These are phyloP conservation scores for Cavenderia fasciculata DNA, from an alignment of 78 protist genomes.

Conservation along the genomic window DNA sequence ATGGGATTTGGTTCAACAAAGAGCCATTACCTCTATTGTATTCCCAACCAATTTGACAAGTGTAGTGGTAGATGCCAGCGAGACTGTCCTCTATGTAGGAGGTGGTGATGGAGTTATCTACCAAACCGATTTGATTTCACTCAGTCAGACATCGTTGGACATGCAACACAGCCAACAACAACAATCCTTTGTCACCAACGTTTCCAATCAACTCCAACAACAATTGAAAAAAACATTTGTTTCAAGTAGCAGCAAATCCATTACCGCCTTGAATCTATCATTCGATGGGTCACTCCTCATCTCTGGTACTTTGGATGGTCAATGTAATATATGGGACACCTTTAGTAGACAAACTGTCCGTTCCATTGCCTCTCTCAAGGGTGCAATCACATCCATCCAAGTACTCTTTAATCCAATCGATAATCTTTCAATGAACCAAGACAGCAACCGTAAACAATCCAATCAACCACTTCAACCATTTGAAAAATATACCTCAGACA, in stretches of 20 bases:
- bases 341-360: constrained; percentile 52
- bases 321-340: constrained; percentile 70
- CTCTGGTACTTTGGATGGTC: constrained; percentile 70
- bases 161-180: background rate
- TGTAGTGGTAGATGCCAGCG: constrained; percentile 34
- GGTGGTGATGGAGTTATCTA: constrained; percentile 68
- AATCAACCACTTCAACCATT: constrained; percentile 52
- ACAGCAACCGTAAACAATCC: background rate
- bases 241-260: constrained; percentile 43
- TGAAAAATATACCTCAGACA: constrained; percentile 30
- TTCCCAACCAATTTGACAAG: constrained; percentile 72
- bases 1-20: constrained; percentile 63
- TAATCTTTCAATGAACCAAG: constrained; percentile 4
- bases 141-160: background rate
- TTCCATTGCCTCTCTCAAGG: constrained; percentile 27
- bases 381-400: constrained; percentile 11
- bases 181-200: background rate
- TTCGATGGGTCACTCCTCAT: constrained; percentile 69
- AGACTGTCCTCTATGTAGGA: constrained; percentile 69
- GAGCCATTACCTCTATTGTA: constrained; percentile 36
- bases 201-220: background rate
- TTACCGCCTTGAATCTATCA: constrained; percentile 18
- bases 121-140: constrained; percentile 42
- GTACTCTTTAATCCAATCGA: constrained; percentile 47
- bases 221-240: constrained; percentile 40